These are phyloP conservation scores for Gleditsia sinensis DNA, from an alignment of 306 rosid species.

Conservation along the genomic window DNA sequence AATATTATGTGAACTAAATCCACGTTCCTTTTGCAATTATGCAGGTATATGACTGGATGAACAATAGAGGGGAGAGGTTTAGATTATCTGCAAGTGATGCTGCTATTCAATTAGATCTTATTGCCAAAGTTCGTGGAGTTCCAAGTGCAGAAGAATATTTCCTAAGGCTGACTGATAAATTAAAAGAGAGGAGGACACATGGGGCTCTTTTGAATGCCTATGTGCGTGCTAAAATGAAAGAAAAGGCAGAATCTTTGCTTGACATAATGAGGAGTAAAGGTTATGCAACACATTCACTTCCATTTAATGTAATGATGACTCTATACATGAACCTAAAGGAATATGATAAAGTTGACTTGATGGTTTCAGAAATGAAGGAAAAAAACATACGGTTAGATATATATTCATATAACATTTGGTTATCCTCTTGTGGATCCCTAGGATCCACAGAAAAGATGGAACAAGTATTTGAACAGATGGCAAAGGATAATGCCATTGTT, in stretches of 20 bases:
- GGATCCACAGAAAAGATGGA: constrained; percentile 80
- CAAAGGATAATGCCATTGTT: constrained; percentile 57
- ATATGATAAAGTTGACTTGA: constrained; percentile 69
- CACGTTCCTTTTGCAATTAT: constrained; percentile 10
- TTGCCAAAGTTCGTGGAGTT: constrained; percentile 78
- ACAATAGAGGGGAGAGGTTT: constrained; percentile 80
- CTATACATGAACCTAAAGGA: constrained; percentile 84
- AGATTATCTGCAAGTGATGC: constrained; percentile 73
- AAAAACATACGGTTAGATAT: constrained; percentile 69
- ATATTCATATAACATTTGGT: constrained; percentile 91
- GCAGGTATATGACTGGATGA: constrained; percentile 95
- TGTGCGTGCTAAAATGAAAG: constrained; percentile 55
- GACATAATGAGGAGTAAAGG: constrained; percentile 77
- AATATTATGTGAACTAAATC: constrained; percentile 2
- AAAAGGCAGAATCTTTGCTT: constrained; percentile 79
- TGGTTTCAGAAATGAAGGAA: constrained; percentile 79
- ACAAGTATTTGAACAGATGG: constrained; percentile 78
- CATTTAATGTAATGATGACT: constrained; percentile 97
- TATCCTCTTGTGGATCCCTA: constrained; percentile 80
- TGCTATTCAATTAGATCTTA: constrained; percentile 87
- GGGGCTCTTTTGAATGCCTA: constrained; percentile 91
- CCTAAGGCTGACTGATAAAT: constrained; percentile 49
- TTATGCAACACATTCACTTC: constrained; percentile 65
- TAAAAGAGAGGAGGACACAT: constrained; percentile 72
- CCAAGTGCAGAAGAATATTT: constrained; percentile 78